Evolutionary conservation across 495 filamentous ascomycete species (phyloP).

Genomic region (Sordaria brevicollis): DNA sequence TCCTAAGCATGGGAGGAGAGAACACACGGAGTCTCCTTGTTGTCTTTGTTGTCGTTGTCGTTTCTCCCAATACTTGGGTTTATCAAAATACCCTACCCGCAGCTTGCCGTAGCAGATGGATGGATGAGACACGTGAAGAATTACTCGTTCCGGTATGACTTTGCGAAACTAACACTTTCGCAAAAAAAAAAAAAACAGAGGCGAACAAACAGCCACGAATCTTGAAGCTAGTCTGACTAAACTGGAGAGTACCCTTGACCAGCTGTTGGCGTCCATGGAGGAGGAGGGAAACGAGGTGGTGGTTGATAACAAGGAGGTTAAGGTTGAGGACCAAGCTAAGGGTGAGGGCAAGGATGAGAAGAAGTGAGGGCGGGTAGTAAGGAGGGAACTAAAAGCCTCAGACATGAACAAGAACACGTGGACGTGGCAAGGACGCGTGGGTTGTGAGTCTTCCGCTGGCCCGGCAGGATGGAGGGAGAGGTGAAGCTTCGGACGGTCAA

Average conservation of each 20-base stretch:
- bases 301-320: neutral
- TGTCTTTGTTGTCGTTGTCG: neutral
- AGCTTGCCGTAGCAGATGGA: too few relatives aligned
- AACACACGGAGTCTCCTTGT: neutral
- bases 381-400: neutral
- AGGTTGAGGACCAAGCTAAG: neutral
- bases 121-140: neutral
- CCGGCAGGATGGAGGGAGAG: too few relatives aligned
- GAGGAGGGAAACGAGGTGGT: neutral
- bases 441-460: neutral
- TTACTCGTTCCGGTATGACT: neutral
- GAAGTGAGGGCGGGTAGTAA: neutral
- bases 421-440: neutral
- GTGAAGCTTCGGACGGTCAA: neutral
- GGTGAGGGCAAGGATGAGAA: neutral
- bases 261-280: conserved; percentile 29
- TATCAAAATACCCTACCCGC: neutral
- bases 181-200: conserved; percentile 24
- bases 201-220: conserved; percentile 42
- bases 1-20: neutral
- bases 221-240: conserved; percentile 43
- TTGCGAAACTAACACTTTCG: neutral
- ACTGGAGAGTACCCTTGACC: conserved; percentile 45
- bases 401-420: neutral
- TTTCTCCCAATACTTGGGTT: too few relatives aligned